phyloP scores from a whole-genome alignment of 2,329 filamentous ascomycete genomes.

The Trichocomaceae sp. region DNA sequence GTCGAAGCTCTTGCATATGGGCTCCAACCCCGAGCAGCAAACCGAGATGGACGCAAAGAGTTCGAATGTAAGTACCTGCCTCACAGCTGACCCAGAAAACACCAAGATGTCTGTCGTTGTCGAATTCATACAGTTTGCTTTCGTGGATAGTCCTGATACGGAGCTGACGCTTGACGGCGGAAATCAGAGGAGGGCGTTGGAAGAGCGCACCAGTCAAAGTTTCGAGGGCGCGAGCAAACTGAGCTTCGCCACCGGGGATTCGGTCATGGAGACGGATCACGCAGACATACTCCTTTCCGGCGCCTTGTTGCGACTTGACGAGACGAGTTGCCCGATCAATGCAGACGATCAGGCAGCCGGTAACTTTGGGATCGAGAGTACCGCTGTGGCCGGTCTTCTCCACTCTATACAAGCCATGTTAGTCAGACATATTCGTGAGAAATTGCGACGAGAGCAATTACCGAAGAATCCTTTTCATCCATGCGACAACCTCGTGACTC shows the following conservation, averaged over 20 bases:
- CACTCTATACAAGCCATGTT: constrained; percentile 48
- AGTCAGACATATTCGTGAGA: constrained; percentile 14
- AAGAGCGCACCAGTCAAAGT: constrained; percentile 94
- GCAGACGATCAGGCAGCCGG: constrained; percentile 88
- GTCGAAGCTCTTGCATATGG: constrained; percentile 96
- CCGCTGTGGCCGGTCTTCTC: constrained; percentile 98
- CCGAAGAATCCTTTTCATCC: constrained; percentile 96
- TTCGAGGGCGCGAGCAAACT: constrained; percentile 89
- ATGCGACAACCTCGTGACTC: constrained; percentile 97
- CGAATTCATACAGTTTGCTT: constrained; percentile 93
- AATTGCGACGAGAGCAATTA: constrained; percentile 33
- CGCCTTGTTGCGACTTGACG: constrained; percentile 97
- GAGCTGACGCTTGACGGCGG: constrained; percentile 95
- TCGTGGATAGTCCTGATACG: constrained; percentile 98
- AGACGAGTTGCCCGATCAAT: constrained; percentile 95
- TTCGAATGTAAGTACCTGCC: constrained; percentile 97
- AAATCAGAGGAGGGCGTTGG: constrained; percentile 94
- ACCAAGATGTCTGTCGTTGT: constrained; percentile 93
- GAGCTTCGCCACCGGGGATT: constrained; percentile 83
- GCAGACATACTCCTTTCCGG: constrained; percentile 97
- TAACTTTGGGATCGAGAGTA: constrained; percentile 97
- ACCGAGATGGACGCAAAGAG: constrained; percentile 89
- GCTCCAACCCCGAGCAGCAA: constrained; percentile 73
- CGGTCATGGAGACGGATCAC: constrained; percentile 94
- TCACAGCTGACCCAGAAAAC: constrained; percentile 99